Percentiles rank a stretch among this genome's conserved stretches.
Evolutionary conservation across 352 stramenopile species (phyloP).

Genomic region (Bremia lactucae): DNA sequence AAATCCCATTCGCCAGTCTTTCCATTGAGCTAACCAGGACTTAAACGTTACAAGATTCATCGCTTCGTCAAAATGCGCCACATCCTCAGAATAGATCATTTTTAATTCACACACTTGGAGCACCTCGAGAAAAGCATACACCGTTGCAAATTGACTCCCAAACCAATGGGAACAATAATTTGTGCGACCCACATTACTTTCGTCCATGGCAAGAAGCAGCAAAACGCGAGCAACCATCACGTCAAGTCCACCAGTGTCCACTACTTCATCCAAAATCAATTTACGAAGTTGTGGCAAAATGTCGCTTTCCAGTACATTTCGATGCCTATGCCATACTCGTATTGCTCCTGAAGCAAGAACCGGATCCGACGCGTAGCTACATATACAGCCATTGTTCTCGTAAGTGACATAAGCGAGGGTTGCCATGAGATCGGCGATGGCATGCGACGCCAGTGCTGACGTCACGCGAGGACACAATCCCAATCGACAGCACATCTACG

Average conservation of each 20-base stretch:
- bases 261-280: background rate
- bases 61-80: too few relatives aligned
- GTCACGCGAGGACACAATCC: slow-evolving; percentile 11
- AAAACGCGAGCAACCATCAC: background rate
- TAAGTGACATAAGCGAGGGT: slow-evolving; percentile 7
- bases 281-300: background rate
- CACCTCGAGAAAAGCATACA: too few relatives aligned
- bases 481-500: slow-evolving; percentile 17
- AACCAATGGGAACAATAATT: too few relatives aligned
- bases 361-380: slow-evolving; percentile 17
- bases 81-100: too few relatives aligned
- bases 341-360: slow-evolving; percentile 22
- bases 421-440: slow-evolving; percentile 21
- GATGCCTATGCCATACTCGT: slow-evolving; percentile 12
- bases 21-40: background rate
- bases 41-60: too few relatives aligned
- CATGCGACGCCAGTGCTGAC: slow-evolving; percentile 6
- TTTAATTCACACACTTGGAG: too few relatives aligned
- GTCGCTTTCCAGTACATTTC: background rate
- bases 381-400: slow-evolving; percentile 9
- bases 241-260: background rate
- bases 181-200: background rate
- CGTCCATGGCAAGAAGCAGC: background rate
- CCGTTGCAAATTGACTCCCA: too few relatives aligned
- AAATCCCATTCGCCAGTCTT: background rate